phyloP scores from a whole-genome alignment of 2,329 filamentous ascomycete genomes.

The Gaeumannomyces tritici region DNA sequence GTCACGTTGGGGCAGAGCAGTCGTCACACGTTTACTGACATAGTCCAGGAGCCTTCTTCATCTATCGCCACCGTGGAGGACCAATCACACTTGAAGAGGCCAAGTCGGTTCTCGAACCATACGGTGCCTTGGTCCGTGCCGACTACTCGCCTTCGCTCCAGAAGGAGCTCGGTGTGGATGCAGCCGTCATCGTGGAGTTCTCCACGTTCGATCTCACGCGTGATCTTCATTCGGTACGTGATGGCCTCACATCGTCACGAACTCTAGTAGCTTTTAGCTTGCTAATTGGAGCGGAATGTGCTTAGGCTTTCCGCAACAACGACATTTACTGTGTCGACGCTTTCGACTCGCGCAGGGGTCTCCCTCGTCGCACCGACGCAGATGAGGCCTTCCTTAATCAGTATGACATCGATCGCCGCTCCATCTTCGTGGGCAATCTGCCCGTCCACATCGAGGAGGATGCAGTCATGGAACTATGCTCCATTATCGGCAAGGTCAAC shows the following conservation, averaged over 20 bases:
- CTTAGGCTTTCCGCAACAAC: conserved; percentile 23
- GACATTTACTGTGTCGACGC: conserved; percentile 18
- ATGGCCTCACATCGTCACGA: neutral
- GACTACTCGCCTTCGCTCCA: conserved; percentile 24
- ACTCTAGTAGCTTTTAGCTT: conserved; percentile 2
- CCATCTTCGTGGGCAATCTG: conserved; percentile 22
- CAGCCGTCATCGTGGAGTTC: conserved; percentile 37
- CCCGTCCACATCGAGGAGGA: conserved; percentile 14
- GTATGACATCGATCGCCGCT: conserved; percentile 23
- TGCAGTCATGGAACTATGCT: conserved; percentile 14
- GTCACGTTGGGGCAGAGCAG: neutral
- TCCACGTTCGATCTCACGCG: conserved; percentile 39
- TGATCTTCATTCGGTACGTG: conserved; percentile 37
- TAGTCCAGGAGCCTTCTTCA: conserved; percentile 36
- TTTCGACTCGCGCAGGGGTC: conserved; percentile 21
- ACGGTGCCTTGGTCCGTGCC: conserved; percentile 32
- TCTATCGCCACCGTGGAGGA: conserved; percentile 29
- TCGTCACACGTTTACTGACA: neutral
- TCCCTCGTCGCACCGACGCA: conserved; percentile 12
- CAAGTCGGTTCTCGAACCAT: conserved; percentile 26
- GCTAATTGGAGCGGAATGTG: conserved; percentile 4
- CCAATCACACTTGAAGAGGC: conserved; percentile 33
- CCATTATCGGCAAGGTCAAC: conserved; percentile 16
- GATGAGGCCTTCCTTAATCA: conserved; percentile 19
- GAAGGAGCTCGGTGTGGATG: conserved; percentile 22